A percentile compares a stretch with the other conserved stretches of the same genome.
Conservation (phyloP, 345 rosid species). For the Aurinia saxatilis region DNA sequence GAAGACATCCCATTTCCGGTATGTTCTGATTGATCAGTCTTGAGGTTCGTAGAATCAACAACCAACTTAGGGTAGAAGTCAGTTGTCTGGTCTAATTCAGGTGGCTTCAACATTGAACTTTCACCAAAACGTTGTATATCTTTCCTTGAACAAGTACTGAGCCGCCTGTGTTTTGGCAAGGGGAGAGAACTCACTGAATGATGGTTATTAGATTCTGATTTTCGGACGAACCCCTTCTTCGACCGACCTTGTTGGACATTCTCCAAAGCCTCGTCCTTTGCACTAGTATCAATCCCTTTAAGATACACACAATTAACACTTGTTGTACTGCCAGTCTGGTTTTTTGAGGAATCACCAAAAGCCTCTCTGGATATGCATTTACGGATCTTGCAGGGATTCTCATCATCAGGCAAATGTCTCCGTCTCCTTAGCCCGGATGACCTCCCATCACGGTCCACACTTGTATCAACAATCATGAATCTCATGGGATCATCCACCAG, state of each 20-base stretch:
- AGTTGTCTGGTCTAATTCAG: constrained; percentile 22
- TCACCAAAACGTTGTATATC: constrained; percentile 31
- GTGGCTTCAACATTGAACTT: constrained; percentile 13
- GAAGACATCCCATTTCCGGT: constrained; percentile 1
- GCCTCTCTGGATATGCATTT: neutral
- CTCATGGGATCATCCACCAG: constrained; percentile 17
- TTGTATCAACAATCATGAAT: constrained; percentile 54
- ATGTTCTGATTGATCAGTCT: constrained; percentile 20
- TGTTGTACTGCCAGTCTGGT: neutral
- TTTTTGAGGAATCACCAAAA: neutral
- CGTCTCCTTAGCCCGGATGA: constrained; percentile 27
- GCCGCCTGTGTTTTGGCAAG: constrained; percentile 36
- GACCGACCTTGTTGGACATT: constrained; percentile 25
- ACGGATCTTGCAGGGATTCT: neutral
- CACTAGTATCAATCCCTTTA: constrained; percentile 8
- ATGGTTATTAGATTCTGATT: constrained; percentile 25
- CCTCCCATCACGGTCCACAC: constrained; percentile 32
- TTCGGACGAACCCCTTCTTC: constrained; percentile 42
- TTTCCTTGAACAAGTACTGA: constrained; percentile 41
- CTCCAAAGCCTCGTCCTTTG: constrained; percentile 22
- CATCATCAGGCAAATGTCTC: constrained; percentile 29
- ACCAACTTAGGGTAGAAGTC: neutral
- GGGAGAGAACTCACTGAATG: constrained; percentile 33
- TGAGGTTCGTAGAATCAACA: constrained; percentile 3
- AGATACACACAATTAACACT: neutral